Percentiles rank a stretch among this genome's conserved stretches.
phyloP scores from a whole-genome alignment of 768 basidiomycete genomes.

The Trametes villosa region DNA sequence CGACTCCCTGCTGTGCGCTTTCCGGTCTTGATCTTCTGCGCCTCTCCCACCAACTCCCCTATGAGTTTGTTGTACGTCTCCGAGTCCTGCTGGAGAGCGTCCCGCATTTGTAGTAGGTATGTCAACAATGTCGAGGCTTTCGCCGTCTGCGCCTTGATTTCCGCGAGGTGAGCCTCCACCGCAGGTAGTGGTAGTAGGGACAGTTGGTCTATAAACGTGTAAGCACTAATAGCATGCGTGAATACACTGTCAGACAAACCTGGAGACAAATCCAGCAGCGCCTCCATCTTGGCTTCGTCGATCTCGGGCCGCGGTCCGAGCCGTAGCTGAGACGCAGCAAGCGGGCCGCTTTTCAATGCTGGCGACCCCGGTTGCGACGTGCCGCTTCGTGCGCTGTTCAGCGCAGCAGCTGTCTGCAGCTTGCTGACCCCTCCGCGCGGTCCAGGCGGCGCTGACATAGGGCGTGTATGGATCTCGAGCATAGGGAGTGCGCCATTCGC shows the following conservation, averaged over 20 bases:
- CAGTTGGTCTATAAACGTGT: slow-evolving; percentile 59
- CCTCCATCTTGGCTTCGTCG: slow-evolving; percentile 65
- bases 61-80: slow-evolving; percentile 92
- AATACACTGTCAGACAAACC: slow-evolving; percentile 49
- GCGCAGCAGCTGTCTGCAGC: slow-evolving; percentile 38
- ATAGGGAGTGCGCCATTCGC: slow-evolving; percentile 72
- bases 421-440: slow-evolving; percentile 45
- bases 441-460: slow-evolving; percentile 79
- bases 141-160: slow-evolving; percentile 73
- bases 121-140: slow-evolving; percentile 78
- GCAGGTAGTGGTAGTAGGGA: slow-evolving; percentile 69
- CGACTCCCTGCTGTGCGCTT: slow-evolving; percentile 40
- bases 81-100: slow-evolving; percentile 83
- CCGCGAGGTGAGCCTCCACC: slow-evolving; percentile 67
- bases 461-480: slow-evolving; percentile 81
- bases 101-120: slow-evolving; percentile 79
- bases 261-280: slow-evolving; percentile 65
- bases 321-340: slow-evolving; percentile 44
- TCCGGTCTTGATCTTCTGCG: slow-evolving; percentile 78
- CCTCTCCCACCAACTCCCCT: slow-evolving; percentile 90
- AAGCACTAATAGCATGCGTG: background rate
- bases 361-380: slow-evolving; percentile 48
- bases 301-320: slow-evolving; percentile 82
- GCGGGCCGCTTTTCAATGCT: slow-evolving; percentile 43
- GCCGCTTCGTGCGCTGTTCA: slow-evolving; percentile 57